Conservation (phyloP, 163 green algal genomes). For the Scenedesmus sp. region DNA sequence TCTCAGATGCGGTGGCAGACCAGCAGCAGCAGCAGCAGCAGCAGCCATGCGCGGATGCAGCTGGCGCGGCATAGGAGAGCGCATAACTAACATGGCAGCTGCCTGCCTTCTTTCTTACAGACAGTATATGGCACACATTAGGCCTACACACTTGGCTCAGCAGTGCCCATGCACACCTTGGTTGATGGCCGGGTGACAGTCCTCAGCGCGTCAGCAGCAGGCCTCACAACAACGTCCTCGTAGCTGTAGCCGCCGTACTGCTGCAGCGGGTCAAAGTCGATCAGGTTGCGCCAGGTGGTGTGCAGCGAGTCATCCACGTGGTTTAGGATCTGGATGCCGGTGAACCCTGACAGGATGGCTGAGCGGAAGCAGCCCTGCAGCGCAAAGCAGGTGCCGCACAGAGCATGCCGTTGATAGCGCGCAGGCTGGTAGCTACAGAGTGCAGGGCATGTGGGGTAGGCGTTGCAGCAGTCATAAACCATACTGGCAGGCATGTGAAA, state of each 20-base stretch:
- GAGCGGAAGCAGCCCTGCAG: constrained; percentile 49
- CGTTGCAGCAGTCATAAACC: background rate
- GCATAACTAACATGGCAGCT: too few relatives aligned
- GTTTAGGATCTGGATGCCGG: constrained; percentile 52
- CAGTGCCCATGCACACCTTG: background rate
- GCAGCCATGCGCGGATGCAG: background rate
- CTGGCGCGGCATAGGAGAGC: too few relatives aligned
- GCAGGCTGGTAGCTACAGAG: background rate
- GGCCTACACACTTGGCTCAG: too few relatives aligned
- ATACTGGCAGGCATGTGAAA: background rate
- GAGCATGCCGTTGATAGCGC: background rate
- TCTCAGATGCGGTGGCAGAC: background rate
- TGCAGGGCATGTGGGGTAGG: background rate
- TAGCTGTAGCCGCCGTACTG: constrained; percentile 42
- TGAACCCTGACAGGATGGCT: constrained; percentile 39
- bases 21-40: background rate
- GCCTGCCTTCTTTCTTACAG: too few relatives aligned
- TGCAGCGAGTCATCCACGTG: constrained; percentile 39
- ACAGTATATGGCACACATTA: too few relatives aligned
- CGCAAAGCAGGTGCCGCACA: background rate
- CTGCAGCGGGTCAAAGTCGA: constrained; percentile 45
- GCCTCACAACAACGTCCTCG: constrained; percentile 50
- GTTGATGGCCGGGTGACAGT: constrained; percentile 43
- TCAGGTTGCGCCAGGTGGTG: constrained; percentile 36
- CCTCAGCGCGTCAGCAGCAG: constrained; percentile 43